Base-by-base conservation (phyloP, 2,329 filamentous ascomycete species). In the Camptophora hylomeconis region DNA sequence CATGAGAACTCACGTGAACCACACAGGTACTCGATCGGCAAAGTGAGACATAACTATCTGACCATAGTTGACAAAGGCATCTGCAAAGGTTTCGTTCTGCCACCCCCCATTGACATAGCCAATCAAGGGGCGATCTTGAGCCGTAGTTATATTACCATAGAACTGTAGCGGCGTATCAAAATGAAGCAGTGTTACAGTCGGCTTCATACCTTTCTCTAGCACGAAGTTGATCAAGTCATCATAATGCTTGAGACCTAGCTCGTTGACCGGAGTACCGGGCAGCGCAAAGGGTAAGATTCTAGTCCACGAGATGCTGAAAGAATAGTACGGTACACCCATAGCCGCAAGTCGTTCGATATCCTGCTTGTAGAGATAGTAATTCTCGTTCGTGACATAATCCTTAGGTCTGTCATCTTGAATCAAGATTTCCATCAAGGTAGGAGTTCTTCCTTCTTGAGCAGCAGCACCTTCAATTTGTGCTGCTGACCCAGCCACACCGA, bases 341-440 rank as follows among this genome's bases (percentile, higher is more conserved):
- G 53, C 47, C 0, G 56, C 52, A 21, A 59, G 24, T 3, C 56
- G 44, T 22, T 45, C 42, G 28, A 54, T 49, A 37, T 66, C 63
- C 43, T 63, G 55, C 29, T 64, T 63, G 42, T 65, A 66, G 8
- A 59, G 46, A 28, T 60, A 65, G 35, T 67, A 67, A 28, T 64
- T 57, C 30, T 63, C 57, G 32, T 62, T 56, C 1, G 58, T 57
- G 12, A 72, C 47, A 38, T 70, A 66, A 3, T 63, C 65, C 15
- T 40, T 42, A n/a, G 36, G 37, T 44, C 56, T 21, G 43, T 46
- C 44, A 8, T 45, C 39, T 7, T 52, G 41, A 24, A 47, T 39
- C 3, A 58, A 29, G 4, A 52, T 54, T 26, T 61, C 58, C 36
- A 56, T 47, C 2, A 59, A 42, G 4, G 49, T 51, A 2, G 55